Evolutionary conservation across 805 yeast genomes (phyloP).

Genomic region (Brettanomyces custersianus): DNA sequence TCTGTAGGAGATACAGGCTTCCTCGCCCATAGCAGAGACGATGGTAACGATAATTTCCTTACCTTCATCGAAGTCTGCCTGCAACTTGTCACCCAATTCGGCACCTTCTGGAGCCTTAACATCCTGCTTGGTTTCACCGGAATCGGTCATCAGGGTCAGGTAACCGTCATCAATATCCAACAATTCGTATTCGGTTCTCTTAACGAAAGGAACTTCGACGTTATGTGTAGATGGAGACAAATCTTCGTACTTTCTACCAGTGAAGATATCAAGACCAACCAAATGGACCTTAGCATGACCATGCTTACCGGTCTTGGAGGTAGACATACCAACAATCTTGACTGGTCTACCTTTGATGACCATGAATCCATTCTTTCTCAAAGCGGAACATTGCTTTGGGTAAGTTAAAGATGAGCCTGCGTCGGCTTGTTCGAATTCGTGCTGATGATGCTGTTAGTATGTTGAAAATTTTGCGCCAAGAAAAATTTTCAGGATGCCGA

Average conservation of each 20-base stretch:
- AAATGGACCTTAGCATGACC: conserved; percentile 99
- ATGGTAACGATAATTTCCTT: conserved; percentile 95
- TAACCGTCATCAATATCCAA: conserved; percentile 97
- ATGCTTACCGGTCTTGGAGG: conserved; percentile 99
- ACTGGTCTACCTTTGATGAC: conserved; percentile 99
- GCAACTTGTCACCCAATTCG: conserved; percentile 92
- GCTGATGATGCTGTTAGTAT: no score
- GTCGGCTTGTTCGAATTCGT: conserved; percentile 94
- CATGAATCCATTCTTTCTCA: conserved; percentile 99
- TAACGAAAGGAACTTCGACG: conserved; percentile 98
- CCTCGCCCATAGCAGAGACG: conserved; percentile 98
- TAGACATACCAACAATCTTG: conserved; percentile 99
- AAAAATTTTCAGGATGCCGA: no score
- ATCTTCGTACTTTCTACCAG: conserved; percentile 98
- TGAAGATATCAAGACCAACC: conserved; percentile 98
- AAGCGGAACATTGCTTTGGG: conserved; percentile 99
- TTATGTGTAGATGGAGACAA: conserved; percentile 99
- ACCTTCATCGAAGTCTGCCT: conserved; percentile 93
- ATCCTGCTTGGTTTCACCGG: conserved; percentile 99
- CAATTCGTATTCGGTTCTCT: conserved; percentile 92
- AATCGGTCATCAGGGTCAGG: conserved; percentile 92
- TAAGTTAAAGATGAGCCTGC: conserved; percentile 97
- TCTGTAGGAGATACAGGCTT: conserved; percentile 97
- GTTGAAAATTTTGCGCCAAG: no score
- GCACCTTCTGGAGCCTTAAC: conserved; percentile 97